Evolutionary conservation across 352 stramenopile species (phyloP).

Genomic region (Globisporangium alternatum): DNA sequence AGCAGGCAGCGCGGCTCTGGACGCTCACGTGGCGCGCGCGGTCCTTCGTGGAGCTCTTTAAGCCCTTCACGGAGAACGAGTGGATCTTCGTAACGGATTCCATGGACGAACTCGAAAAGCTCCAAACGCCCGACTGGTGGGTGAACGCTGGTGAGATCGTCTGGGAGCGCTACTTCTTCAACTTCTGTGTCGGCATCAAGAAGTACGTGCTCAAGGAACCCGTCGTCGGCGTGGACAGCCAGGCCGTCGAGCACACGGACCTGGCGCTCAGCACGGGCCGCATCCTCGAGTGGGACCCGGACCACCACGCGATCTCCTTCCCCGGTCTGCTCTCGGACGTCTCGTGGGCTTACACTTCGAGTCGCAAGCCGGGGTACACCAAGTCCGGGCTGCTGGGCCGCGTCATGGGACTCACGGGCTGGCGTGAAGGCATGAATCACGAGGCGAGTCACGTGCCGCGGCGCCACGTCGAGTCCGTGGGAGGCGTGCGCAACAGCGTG

Average conservation of each 20-base stretch:
- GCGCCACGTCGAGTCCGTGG: slow-evolving; percentile 56
- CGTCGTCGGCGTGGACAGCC: slow-evolving; percentile 79
- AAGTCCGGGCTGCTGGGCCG: slow-evolving; percentile 76
- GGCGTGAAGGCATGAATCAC: slow-evolving; percentile 83
- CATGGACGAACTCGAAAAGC: slow-evolving; percentile 30
- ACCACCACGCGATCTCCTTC: slow-evolving; percentile 88
- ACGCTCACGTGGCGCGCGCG: slow-evolving; percentile 74
- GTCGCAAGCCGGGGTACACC: slow-evolving; percentile 84
- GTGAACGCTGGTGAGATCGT: slow-evolving; percentile 63
- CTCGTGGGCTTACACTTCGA: slow-evolving; percentile 88
- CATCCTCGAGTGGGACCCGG: slow-evolving; percentile 85
- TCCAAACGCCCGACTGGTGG: slow-evolving; percentile 45
- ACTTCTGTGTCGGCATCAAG: slow-evolving; percentile 81
- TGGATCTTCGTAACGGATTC: slow-evolving; percentile 74
- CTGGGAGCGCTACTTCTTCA: slow-evolving; percentile 85
- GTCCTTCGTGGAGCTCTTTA: slow-evolving; percentile 78
- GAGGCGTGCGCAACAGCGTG: slow-evolving; percentile 66
- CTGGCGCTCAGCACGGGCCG: slow-evolving; percentile 75
- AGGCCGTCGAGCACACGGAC: slow-evolving; percentile 77
- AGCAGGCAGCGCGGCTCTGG: slow-evolving; percentile 65
- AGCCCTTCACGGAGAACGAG: slow-evolving; percentile 86
- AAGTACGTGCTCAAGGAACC: slow-evolving; percentile 83
- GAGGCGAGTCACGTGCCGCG: slow-evolving; percentile 84
- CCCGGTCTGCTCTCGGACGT: slow-evolving; percentile 81
- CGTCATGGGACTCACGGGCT: slow-evolving; percentile 85